Base-by-base conservation (phyloP, 176 grass and related monocot species). In the Lolium multiflorum region DNA sequence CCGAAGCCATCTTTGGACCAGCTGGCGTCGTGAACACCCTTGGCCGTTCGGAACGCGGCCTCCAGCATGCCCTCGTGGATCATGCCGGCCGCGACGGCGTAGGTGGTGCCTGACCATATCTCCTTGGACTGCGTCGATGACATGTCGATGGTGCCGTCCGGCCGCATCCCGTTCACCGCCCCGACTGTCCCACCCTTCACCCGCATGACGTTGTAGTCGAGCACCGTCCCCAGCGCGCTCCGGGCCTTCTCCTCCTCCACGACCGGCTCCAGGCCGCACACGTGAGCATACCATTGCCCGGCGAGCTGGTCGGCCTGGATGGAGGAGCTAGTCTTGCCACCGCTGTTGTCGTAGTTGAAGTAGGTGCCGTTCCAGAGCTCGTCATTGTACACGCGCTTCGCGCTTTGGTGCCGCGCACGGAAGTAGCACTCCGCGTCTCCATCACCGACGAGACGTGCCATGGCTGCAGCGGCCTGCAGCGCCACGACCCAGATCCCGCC, bases 281-380 rank as follows among this genome's bases (percentile, higher is more conserved):
- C 88, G 57, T 58, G 28, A 7, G 84, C 82, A 38, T 94, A 98
- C 93, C 96, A 98, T 38, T 98, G 91, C 8, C 93, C 96, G 0
- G 96, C 96, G 5, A 98, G 69, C 77, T 96, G 93, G 74, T 98
- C 93, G 11, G 96, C 90, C 82, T 88, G 89, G 71, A 98, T 94
- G 11, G 93, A 98, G 21, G 74, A 38, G 81, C 96, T 98, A 17
- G 17, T 88, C 20, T 20, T 24, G 31, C 93, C 76, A 17, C 88
- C 87, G 16, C 90, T 86, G 74, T 91, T 89, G 77, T 98, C 96
- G 82, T 96, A 96, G 77, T 88, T 66, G 81, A 98, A 98, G 76
- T 96, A 98, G 16, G 78, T 17, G 11, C 94, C 94, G 77, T 91
- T 98, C 94, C 97, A 98, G 17, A 98, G 86, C 55, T 89, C 85